Conservation (phyloP, 352 stramenopile species). For the Pythium sukuiense region DNA sequence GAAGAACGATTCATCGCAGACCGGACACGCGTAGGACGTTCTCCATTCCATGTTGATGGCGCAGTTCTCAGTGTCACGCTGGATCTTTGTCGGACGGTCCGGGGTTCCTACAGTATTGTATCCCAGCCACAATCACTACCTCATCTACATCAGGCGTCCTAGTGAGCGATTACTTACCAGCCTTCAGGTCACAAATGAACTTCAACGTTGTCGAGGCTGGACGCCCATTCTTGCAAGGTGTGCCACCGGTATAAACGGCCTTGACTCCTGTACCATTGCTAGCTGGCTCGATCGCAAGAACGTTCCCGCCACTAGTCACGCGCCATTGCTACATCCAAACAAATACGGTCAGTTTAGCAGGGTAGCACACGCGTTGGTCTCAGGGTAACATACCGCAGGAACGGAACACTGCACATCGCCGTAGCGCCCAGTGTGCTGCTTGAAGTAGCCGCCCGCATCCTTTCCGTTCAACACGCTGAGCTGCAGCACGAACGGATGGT, state of each 20-base stretch:
- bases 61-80: conserved; percentile 49
- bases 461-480: conserved; percentile 57
- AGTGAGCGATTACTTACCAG: conserved; percentile 29
- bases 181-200: conserved; percentile 72
- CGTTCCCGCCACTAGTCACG: conserved; percentile 56
- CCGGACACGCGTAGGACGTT: conserved; percentile 65
- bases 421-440: conserved; percentile 65
- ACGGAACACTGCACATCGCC: conserved; percentile 73
- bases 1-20: conserved; percentile 67
- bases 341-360: neutral
- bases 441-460: conserved; percentile 64
- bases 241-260: conserved; percentile 55
- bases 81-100: conserved; percentile 31
- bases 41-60: conserved; percentile 63
- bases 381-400: conserved; percentile 43
- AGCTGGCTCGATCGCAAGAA: conserved; percentile 58
- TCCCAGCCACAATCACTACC: neutral
- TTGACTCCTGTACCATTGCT: conserved; percentile 59
- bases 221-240: conserved; percentile 47
- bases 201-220: conserved; percentile 53
- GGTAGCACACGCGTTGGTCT: neutral
- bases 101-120: conserved; percentile 41
- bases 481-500: conserved; percentile 56
- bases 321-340: conserved; percentile 65
- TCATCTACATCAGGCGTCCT: neutral